Evolutionary conservation across 192 early-diverging fungal genomes (phyloP).

Genomic region (Backusella parvicylindrica): DNA sequence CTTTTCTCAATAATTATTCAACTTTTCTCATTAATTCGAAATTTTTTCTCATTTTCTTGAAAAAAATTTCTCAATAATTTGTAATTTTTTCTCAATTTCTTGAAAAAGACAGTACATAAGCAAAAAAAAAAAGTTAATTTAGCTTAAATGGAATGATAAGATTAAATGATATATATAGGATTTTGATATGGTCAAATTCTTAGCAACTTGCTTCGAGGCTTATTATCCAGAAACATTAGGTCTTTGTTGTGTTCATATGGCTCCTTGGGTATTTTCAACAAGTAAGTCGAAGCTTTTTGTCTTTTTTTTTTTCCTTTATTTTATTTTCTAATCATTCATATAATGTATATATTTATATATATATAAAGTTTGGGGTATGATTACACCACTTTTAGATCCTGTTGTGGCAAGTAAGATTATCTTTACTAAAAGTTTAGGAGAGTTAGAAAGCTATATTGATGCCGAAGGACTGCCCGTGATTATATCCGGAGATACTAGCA

Average conservation of each 20-base stretch:
- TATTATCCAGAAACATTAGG: constrained; percentile 92
- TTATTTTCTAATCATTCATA: neutral
- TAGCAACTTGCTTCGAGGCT: constrained; percentile 74
- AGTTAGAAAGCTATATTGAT: constrained; percentile 63
- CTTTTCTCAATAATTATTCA: too few species aligned
- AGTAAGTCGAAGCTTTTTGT: constrained; percentile 13
- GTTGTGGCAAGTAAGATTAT: constrained; percentile 85
- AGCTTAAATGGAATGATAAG: neutral
- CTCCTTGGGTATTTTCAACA: constrained; percentile 83
- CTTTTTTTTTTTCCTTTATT: neutral
- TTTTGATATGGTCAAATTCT: constrained; percentile 69
- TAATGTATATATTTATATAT: neutral
- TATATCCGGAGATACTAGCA: constrained; percentile 52
- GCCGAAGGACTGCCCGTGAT: constrained; percentile 51
- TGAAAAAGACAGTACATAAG: too few species aligned
- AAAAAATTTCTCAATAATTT: too few species aligned
- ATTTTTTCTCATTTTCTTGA: too few species aligned
- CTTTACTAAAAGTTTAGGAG: constrained; percentile 62
- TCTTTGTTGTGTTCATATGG: constrained; percentile 73
- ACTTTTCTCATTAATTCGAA: too few species aligned
- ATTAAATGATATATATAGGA: constrained; percentile 42
- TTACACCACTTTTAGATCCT: constrained; percentile 82
- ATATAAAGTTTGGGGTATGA: constrained; percentile 68
- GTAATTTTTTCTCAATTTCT: too few species aligned
- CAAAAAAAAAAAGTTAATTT: too few species aligned